Evolutionary conservation across 2,329 filamentous ascomycete species (phyloP).

Genomic region (Xylariaceae sp.): DNA sequence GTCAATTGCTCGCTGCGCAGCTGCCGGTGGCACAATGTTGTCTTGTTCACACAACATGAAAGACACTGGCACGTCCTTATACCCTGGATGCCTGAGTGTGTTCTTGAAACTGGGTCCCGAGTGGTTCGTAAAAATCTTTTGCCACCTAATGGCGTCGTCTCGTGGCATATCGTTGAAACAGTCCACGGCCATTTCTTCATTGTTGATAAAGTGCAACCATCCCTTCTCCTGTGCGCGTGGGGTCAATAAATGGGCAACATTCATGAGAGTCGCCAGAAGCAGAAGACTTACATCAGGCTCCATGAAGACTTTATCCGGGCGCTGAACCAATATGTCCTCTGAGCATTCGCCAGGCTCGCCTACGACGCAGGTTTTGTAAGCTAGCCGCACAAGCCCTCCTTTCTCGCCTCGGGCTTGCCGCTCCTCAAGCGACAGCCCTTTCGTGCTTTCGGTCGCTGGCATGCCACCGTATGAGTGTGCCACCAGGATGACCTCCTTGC

Average conservation of each 20-base stretch:
- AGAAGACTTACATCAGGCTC: not conserved
- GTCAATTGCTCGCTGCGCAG: constrained; percentile 31
- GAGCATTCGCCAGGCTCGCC: constrained; percentile 22
- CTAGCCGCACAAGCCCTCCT: constrained; percentile 34
- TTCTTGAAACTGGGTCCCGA: constrained; percentile 32
- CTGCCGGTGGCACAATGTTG: constrained; percentile 25
- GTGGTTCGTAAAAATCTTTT: constrained; percentile 23
- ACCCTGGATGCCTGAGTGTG: constrained; percentile 36
- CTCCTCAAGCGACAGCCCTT: constrained; percentile 32
- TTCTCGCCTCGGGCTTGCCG: constrained; percentile 31
- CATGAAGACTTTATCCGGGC: constrained; percentile 3
- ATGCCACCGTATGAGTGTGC: constrained; percentile 27
- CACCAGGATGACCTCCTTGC: constrained; percentile 23
- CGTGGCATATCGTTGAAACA: constrained; percentile 26
- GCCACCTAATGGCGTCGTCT: constrained; percentile 17
- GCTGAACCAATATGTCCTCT: constrained; percentile 1
- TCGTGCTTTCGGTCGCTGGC: constrained; percentile 28
- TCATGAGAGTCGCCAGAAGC: not conserved
- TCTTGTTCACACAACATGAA: constrained; percentile 38
- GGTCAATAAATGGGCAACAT: not conserved
- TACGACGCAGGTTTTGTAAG: constrained; percentile 29
- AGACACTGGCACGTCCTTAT: constrained; percentile 37
- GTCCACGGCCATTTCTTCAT: constrained; percentile 8
- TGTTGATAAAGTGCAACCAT: constrained; percentile 23
- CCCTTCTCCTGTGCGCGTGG: constrained; percentile 21